Base-by-base conservation (phyloP, 2,329 filamentous ascomycete genomes). In the Talaromyces verruculosus region DNA sequence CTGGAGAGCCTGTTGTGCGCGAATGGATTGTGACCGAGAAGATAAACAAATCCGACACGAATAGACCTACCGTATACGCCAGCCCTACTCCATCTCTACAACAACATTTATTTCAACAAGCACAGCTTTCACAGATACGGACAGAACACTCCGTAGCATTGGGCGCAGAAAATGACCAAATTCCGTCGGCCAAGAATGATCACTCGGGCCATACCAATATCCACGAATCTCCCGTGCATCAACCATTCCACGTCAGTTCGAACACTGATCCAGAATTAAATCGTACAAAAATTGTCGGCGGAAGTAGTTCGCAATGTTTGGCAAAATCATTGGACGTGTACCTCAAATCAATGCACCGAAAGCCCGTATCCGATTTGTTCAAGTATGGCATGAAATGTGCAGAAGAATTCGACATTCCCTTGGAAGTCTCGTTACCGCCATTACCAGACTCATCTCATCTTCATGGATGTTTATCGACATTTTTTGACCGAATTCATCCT, bases 21-120 rank as follows among this genome's bases (percentile, higher is more conserved):
- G 64, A 66, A 11, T 64, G 61, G 61, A 64, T 64, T 64, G 61
- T 64, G 49, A 58, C 61, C 1, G 61, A 64, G 49, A 64, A 64
- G 61, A 58, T 37, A 35, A 57, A 43, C 25, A 58, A 64, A 25
- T 41, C 35, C n/a, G 51, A 64, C 39, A 33, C 61, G 13, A 47
- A 43, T 37, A 64, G 22, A 35, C 51, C 37, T 17, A 10, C 25
- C 10, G 41, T 49, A 35, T 61, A 49, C 13, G 41, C 59, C 39
- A 64, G 61, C 15, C 61, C 61, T 15, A 47, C 61, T 43, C 61
- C 61, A 3, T 64, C 49, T 58, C 51, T 47, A 58, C 61, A 64
- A 33, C 49, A 47, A 55, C 61, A 63, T 25, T 45, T 45, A 6
- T 63, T 63, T 45, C 49, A 43, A 8, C 61, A 45, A 55, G 19